Conservation (phyloP, 768 basidiomycete species). For the Gloeostereum incarnatum region DNA sequence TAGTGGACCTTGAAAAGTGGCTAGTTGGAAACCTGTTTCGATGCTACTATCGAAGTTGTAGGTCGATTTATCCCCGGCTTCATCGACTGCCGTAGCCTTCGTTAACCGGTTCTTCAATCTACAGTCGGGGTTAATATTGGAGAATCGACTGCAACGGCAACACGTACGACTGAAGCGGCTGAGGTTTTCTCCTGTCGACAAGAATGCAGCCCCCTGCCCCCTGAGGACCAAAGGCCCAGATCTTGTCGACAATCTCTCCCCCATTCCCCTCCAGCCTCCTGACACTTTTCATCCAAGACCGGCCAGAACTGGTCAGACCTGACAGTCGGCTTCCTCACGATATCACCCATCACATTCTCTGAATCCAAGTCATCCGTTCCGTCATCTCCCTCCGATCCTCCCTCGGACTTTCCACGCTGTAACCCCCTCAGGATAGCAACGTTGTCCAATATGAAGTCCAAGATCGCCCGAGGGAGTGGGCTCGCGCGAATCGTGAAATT, state of each 20-base stretch:
- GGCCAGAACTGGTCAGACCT: conserved; percentile 77
- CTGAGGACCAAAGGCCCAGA: conserved; percentile 93
- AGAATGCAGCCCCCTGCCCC: conserved; percentile 80
- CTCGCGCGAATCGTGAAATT: conserved; percentile 77
- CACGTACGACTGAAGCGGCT: conserved; percentile 46
- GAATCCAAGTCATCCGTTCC: conserved; percentile 24
- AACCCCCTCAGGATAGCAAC: conserved; percentile 52
- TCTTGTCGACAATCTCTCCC: conserved; percentile 48
- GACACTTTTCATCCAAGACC: conserved; percentile 51
- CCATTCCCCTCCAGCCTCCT: conserved; percentile 83
- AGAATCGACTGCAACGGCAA: conserved; percentile 5
- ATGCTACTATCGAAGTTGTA: conserved; percentile 72
- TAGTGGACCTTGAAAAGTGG: conserved; percentile 88
- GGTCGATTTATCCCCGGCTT: conserved; percentile 25
- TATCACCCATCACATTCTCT: conserved; percentile 46
- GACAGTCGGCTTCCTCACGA: conserved; percentile 54
- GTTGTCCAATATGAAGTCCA: conserved; percentile 74
- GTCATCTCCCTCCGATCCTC: conserved; percentile 15
- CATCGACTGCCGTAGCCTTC: conserved; percentile 13
- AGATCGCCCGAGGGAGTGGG: conserved; percentile 66
- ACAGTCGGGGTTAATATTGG: conserved; percentile 30
- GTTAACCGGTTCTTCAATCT: conserved; percentile 30
- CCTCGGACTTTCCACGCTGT: conserved; percentile 32
- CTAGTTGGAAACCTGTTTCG: conserved; percentile 93
- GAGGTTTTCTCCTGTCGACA: conserved; percentile 56